Conservation (phyloP, 225 moss, liverwort and hornwort genomes). For the Asterella californica region DNA sequence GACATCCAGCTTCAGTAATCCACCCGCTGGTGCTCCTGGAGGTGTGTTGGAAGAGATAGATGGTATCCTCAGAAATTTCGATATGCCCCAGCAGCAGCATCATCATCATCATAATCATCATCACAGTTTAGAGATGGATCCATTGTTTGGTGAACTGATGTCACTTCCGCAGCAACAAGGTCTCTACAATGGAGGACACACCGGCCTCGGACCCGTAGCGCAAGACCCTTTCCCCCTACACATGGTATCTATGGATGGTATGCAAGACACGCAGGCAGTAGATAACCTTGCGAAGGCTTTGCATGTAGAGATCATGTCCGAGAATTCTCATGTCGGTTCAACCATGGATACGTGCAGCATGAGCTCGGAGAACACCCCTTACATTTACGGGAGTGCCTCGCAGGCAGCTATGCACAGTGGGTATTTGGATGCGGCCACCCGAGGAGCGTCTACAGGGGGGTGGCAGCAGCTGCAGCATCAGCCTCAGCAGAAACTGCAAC, state of each 20-base stretch:
- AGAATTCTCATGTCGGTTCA: slow-evolving; percentile 13
- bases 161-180: slow-evolving; percentile 7
- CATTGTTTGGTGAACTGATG: slow-evolving; percentile 15
- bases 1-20: slow-evolving; percentile 1
- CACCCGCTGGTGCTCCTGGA: slow-evolving; percentile 12
- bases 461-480: slow-evolving; percentile 10
- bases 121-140: slow-evolving; percentile 30
- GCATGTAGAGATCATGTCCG: slow-evolving; percentile 31
- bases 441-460: not conserved
- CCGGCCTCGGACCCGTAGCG: not conserved
- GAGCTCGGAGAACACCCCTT: slow-evolving; percentile 29
- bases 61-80: slow-evolving; percentile 28
- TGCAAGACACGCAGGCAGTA: slow-evolving; percentile 14
- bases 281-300: slow-evolving; percentile 22
- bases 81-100: slow-evolving; percentile 21
- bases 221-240: slow-evolving; percentile 6
- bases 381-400: slow-evolving; percentile 15
- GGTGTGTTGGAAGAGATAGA: slow-evolving; percentile 37
- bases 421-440: slow-evolving; percentile 17
- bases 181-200: slow-evolving; percentile 9
- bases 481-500: not conserved
- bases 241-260: slow-evolving; percentile 22
- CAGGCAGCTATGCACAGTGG: slow-evolving; percentile 28
- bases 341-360: slow-evolving; percentile 24
- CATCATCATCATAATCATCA: slow-evolving; percentile 17